These are phyloP conservation scores for Neopestalotiopsis clavispora DNA, from an alignment of 2,329 filamentous ascomycete genomes.

Conservation along the genomic window DNA sequence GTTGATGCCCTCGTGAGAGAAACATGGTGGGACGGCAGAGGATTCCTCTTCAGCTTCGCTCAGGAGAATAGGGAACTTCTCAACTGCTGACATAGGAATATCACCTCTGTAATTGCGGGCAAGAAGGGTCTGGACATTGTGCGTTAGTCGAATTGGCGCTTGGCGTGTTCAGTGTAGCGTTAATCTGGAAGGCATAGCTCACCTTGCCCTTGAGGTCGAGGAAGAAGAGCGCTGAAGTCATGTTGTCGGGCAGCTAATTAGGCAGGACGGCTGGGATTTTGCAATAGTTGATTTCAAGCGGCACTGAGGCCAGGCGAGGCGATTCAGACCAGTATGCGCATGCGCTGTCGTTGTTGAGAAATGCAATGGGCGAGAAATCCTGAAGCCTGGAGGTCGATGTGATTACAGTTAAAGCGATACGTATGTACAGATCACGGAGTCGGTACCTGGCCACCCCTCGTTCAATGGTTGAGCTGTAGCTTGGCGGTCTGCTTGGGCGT, in stretches of 20 bases:
- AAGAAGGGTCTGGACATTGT: conserved; percentile 78
- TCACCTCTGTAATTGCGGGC: conserved; percentile 98
- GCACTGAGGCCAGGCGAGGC: conserved; percentile 33
- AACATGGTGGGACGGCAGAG: conserved; percentile 94
- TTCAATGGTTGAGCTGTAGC: conserved; percentile 11
- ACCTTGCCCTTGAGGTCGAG: conserved; percentile 99
- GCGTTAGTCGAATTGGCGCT: neutral
- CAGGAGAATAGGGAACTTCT: conserved; percentile 94
- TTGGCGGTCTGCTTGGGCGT: conserved; percentile 3
- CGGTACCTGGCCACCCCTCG: conserved; percentile 11
- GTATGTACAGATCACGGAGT: conserved; percentile 10
- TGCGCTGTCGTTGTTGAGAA: conserved; percentile 24
- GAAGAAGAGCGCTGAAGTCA: conserved; percentile 98
- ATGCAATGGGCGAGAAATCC: conserved; percentile 15
- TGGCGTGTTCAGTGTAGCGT: neutral
- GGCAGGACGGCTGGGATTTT: conserved; percentile 24
- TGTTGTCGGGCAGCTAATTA: conserved; percentile 50
- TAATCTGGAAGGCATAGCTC: conserved; percentile 20
- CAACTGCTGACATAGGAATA: conserved; percentile 98
- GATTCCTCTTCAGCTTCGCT: conserved; percentile 99
- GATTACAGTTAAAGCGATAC: conserved; percentile 11
- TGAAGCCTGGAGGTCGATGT: conserved; percentile 15
- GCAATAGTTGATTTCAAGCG: conserved; percentile 32
- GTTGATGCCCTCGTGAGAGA: conserved; percentile 98
- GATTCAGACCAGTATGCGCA: conserved; percentile 23